Base-by-base conservation (phyloP, 768 basidiomycete genomes). In the Botryobasidium botryosum region DNA sequence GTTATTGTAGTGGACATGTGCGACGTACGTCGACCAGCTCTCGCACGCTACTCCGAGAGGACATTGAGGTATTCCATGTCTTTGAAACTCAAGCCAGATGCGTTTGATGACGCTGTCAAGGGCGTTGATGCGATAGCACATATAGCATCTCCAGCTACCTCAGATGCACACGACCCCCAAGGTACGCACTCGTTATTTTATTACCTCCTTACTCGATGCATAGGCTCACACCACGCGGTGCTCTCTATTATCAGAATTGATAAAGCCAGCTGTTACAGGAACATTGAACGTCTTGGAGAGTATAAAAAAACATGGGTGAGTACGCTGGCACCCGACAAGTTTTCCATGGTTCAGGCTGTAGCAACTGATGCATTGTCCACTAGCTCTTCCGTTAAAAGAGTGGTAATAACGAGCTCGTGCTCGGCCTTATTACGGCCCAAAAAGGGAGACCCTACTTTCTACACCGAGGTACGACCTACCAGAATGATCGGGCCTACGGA, bases 51-150 rank as follows among this genome's bases (percentile, higher is more conserved):
- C 18, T 45, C 40, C 12, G 29, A 45, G 21, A 32, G 23, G 24
- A 12, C 12, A n/a, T n/a, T n/a, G n/a, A n/a, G n/a, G n/a, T n/a
- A n/a, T 36, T 20, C 17, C 35, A 48, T 18, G 28, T 6, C 17
- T 36, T 5, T n/a, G 2, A 36, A 15, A 8, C 28, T 12, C 7
- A 4, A 51, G 50, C 39, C 40, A 3, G 72, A 71, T 5, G 79
- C 77, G 1, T 90, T 85, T 50, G 81, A 87, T 56, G 74, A 82
- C 41, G 82, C 76, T 0, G 78, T 86, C 48, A 71, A 75, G 56
- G 81, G 70, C 1, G 74, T 86, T 6, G 75, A 82, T 47, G 84
- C 69, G 0, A 71, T 88, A 40, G 68, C 64, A 29, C 82, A 83
- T 53, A 73, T 67, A 3, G 79, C 79, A 0, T 80, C 79, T 1